Evolutionary conservation across 2,329 filamentous ascomycete species (phyloP), one percentile per base, ranked within the genome.

Genomic region (Didymella arachidicola): DNA sequence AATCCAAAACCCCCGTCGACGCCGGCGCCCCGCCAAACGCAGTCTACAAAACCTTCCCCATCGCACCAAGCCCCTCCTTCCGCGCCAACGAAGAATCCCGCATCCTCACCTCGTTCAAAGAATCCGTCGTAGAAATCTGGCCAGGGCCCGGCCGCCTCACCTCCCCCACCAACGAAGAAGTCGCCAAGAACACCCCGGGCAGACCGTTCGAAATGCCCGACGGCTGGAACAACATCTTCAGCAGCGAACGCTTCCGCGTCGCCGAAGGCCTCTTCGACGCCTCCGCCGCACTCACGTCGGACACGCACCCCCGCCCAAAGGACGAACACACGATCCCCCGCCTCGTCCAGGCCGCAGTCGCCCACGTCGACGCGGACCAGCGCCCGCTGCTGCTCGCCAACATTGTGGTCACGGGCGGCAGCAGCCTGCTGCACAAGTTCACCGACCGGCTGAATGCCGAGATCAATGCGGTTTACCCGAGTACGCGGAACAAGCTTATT

Each of bases 161-260:
- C 72, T 67, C 71, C 54, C 72, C 73, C 26, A 79, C 81, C 5
- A 96, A 94, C 74, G 87, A 95, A 73, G 93, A 97, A 41, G 83
- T 87, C 46, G 88, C 89, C 57, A 89, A 86, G 74, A 83, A 80
- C 43, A 87, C 88, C 64, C 91, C 92, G 0, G 91, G 92, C 39
- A 89, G 92, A 51, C 90, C 95, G 11, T 99, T 97, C 72, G 95
- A 99, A 81, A 95, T 99, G 86, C 95, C 95, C 10, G 92, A 98
- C 74, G 95, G 95, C 49, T 93, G 90, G 81, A 99, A 98, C 81
- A 91, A 96, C 77, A 90, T 97, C 79, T 99, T 97, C 82, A 89
- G 91, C 62, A 85, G 89, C 55, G 93, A 97, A 77, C 89, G 95
- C 49, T 97, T 90, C 84, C 87, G 88, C 66, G 89, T 92, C 11